Conservation (phyloP, 495 filamentous ascomycete species). For the Neurospora sublineolata region DNA sequence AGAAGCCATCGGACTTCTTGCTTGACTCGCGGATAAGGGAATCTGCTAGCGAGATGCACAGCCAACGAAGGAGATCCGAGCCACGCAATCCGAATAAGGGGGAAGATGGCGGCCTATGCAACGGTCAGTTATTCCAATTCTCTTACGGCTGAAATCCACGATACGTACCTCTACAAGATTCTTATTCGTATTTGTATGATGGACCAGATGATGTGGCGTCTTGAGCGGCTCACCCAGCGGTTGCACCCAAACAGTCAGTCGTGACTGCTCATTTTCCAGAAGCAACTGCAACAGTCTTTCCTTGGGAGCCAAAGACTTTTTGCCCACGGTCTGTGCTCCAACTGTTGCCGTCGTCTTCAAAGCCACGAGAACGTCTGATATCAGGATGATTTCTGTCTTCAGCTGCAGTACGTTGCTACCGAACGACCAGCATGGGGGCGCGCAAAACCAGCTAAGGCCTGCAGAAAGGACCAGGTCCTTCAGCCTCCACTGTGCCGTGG, state of each 20-base stretch:
- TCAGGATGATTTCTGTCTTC: slow-evolving; percentile 77
- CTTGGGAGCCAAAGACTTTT: slow-evolving; percentile 59
- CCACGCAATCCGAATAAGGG: slow-evolving; percentile 75
- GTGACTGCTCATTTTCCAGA: slow-evolving; percentile 71
- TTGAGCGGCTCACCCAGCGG: slow-evolving; percentile 56
- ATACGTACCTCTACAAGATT: slow-evolving; percentile 39
- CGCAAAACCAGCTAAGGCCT: slow-evolving; percentile 76
- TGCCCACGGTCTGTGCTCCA: slow-evolving; percentile 39
- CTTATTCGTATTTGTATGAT: slow-evolving; percentile 25
- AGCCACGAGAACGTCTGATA: slow-evolving; percentile 60
- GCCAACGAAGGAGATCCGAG: slow-evolving; percentile 68
- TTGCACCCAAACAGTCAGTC: slow-evolving; percentile 81
- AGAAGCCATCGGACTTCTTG: slow-evolving; percentile 68
- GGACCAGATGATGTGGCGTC: slow-evolving; percentile 8
- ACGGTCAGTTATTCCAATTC: background rate
- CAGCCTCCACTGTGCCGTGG: slow-evolving; percentile 54
- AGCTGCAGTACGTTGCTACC: slow-evolving; percentile 87
- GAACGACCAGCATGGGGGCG: slow-evolving; percentile 82
- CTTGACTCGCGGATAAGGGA: slow-evolving; percentile 59
- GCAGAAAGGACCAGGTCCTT: slow-evolving; percentile 84
- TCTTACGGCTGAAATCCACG: background rate
- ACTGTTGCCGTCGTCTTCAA: slow-evolving; percentile 47
- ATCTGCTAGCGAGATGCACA: slow-evolving; percentile 67
- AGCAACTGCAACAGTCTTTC: slow-evolving; percentile 69
- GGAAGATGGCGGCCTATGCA: slow-evolving; percentile 38